Evolutionary conservation across 495 filamentous ascomycete species (phyloP).

Genomic region (Entonaema liquescens): DNA sequence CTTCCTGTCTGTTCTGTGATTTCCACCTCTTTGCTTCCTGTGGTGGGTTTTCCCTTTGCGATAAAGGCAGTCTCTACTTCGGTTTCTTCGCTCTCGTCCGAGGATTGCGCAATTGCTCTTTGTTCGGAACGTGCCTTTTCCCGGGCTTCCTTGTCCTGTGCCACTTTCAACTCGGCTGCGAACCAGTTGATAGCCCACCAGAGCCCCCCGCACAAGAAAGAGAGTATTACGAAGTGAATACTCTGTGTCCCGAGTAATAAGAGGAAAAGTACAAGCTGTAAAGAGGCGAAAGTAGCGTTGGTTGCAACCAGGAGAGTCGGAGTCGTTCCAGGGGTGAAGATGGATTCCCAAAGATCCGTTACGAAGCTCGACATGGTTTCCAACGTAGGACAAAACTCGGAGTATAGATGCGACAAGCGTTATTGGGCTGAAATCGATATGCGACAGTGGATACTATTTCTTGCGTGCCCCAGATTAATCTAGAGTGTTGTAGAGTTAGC

Average conservation of each 20-base stretch:
- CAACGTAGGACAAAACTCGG: conserved; percentile 21
- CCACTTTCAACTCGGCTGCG: conserved; percentile 75
- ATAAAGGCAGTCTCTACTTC: conserved; percentile 56
- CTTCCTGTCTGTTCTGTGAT: conserved; percentile 48
- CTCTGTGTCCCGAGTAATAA: conserved; percentile 85
- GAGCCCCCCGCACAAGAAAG: conserved; percentile 76
- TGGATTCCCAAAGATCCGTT: conserved; percentile 82
- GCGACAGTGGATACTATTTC: conserved; percentile 24
- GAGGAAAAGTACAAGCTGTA: conserved; percentile 78
- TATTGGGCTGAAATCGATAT: conserved; percentile 25
- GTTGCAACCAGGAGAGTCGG: conserved; percentile 88
- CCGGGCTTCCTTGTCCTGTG: conserved; percentile 70
- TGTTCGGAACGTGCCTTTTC: conserved; percentile 59
- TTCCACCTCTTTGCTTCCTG: conserved; percentile 51
- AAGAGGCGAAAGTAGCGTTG: conserved; percentile 84
- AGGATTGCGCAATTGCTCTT: conserved; percentile 40
- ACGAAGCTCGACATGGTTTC: conserved; percentile 80
- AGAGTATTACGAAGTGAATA: conserved; percentile 86
- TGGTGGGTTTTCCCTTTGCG: conserved; percentile 39
- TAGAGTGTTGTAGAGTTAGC: conserved; percentile 7
- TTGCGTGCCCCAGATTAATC: conserved; percentile 1
- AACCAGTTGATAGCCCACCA: conserved; percentile 99
- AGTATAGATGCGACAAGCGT: conserved; percentile 29
- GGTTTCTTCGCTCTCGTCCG: conserved; percentile 61
- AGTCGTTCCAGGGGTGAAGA: conserved; percentile 92